Percentiles rank a stretch among this genome's conserved stretches.
These are phyloP conservation scores for Trametes coccinea DNA, from an alignment of 768 basidiomycete species.

Conservation along the genomic window DNA sequence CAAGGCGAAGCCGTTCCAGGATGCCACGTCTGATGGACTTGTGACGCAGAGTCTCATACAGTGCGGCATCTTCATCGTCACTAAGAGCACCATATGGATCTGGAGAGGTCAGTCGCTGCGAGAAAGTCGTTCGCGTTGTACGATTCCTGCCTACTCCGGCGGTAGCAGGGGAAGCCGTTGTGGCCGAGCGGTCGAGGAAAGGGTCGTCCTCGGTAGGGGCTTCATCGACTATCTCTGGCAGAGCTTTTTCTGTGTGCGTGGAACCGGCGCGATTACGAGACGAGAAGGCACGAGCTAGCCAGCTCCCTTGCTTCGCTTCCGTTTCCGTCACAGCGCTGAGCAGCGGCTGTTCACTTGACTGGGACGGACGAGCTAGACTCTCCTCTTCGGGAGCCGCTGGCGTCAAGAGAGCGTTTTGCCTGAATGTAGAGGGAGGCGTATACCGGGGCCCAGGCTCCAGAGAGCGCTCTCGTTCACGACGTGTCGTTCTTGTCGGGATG, in stretches of 20 bases:
- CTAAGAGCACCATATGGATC: conserved; percentile 18
- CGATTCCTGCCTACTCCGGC: not conserved
- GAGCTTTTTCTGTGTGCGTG: not conserved
- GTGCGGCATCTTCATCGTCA: conserved; percentile 33
- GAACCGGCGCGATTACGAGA: not conserved
- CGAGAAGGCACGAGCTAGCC: conserved; percentile 21
- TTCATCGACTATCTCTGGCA: not conserved
- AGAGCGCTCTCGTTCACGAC: conserved; percentile 1
- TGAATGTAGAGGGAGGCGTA: conserved; percentile 17
- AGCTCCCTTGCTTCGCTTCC: conserved; percentile 10
- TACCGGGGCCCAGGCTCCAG: conserved; percentile 34
- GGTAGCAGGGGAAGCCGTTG: not conserved
- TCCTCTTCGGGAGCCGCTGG: not conserved
- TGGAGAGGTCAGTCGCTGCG: conserved; percentile 16
- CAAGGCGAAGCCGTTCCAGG: conserved; percentile 39
- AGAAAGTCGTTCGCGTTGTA: not conserved
- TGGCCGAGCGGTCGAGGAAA: conserved; percentile 27
- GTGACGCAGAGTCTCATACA: conserved; percentile 49
- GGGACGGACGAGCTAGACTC: conserved; percentile 10
- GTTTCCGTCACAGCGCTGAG: not conserved
- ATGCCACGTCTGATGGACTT: conserved; percentile 55
- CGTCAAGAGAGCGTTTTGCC: not conserved
- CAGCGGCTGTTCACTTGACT: not conserved
- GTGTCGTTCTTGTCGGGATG: not conserved
- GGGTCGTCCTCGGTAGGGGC: conserved; percentile 28